Evolutionary conservation across 1,284 basidiomycete species (phyloP), one percentile per base, ranked within the genome.

Genomic region (Microbotryomycetes sp.): DNA sequence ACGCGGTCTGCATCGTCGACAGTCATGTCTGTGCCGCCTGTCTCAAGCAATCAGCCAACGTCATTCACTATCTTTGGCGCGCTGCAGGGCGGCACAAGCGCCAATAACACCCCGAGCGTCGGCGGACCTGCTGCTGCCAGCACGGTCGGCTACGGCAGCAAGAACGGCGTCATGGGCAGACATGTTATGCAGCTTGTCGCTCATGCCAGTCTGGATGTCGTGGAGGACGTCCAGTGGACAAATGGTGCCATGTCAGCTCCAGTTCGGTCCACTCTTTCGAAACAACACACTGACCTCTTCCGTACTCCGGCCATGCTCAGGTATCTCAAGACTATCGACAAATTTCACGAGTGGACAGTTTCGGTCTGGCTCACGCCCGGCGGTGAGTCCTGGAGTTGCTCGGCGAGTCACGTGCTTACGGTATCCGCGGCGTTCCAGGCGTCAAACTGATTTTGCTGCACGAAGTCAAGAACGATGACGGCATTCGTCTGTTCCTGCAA

Each of bases 121-220:
- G 27, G 35, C 15, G 21, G 31, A n/a, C 3, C 21, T 54, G 7
- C 47, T 18, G 16, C 3, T n/a, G 16, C 27, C 21, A 59, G 50
- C 13, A 52, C 16, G 18, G 66, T 64, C 18, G 62, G 66, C 0
- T 69, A 71, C 46, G 68, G 67, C 2, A 60, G 61, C 57, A 67
- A 71, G 68, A 59, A 59, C 45, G 66, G 61, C 16, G 49, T 62
- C 45, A 53, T 60, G 52, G 59, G 67, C 4, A 60, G 88, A 57
- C 89, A 94, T 81, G 88, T 97, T 61, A 87, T 93, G 69, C 91
- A 97, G 79, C 92, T 97, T 87, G 89, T 96, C 71, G 91, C 91
- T 45, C 92, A 96, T 74, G 90, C 90, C 51, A 89, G 87, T 70
- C 77, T 97, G 73, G 92, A 94, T 77, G 85, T 85, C 68, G 83